Evolutionary conservation across 768 basidiomycete genomes (phyloP).

Genomic region (Coprinopsis sp.): DNA sequence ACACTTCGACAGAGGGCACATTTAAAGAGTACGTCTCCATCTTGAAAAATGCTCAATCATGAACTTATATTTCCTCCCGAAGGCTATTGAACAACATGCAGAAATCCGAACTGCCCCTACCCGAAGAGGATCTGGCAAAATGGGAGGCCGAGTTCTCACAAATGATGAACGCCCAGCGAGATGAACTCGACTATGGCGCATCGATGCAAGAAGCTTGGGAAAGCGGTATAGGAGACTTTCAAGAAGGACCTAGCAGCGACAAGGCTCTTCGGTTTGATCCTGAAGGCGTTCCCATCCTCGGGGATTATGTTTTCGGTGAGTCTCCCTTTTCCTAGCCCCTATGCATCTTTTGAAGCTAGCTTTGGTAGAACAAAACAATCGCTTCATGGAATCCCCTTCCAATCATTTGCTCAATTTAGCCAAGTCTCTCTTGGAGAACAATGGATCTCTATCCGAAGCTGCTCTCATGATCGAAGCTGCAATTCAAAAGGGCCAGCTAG

Average conservation of each 20-base stretch:
- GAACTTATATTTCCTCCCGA: slow-evolving; percentile 29
- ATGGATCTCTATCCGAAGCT: slow-evolving; percentile 85
- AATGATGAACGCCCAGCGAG: slow-evolving; percentile 63
- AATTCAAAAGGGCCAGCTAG: slow-evolving; percentile 75
- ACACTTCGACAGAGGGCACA: too few relatives aligned
- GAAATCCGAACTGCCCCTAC: slow-evolving; percentile 52
- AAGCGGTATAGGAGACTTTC: slow-evolving; percentile 42
- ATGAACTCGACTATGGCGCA: slow-evolving; percentile 59
- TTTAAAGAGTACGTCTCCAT: slow-evolving; percentile 47
- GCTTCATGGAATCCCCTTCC: slow-evolving; percentile 52
- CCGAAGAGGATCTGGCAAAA: slow-evolving; percentile 61
- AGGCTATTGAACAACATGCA: slow-evolving; percentile 59
- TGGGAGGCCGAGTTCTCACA: slow-evolving; percentile 86
- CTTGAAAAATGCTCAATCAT: neutral
- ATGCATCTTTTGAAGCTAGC: slow-evolving; percentile 2
- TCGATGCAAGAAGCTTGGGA: slow-evolving; percentile 66
- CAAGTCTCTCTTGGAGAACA: slow-evolving; percentile 69
- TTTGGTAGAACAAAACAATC: slow-evolving; percentile 65
- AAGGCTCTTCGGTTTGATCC: slow-evolving; percentile 51
- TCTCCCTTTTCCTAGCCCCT: neutral
- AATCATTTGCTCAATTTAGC: slow-evolving; percentile 63
- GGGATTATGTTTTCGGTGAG: slow-evolving; percentile 76
- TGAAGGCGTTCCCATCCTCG: slow-evolving; percentile 72
- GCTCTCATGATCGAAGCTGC: slow-evolving; percentile 87
- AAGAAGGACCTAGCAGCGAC: slow-evolving; percentile 28